Conservation (phyloP, 257 asterid species). For the Cynanchum wilfordii region DNA sequence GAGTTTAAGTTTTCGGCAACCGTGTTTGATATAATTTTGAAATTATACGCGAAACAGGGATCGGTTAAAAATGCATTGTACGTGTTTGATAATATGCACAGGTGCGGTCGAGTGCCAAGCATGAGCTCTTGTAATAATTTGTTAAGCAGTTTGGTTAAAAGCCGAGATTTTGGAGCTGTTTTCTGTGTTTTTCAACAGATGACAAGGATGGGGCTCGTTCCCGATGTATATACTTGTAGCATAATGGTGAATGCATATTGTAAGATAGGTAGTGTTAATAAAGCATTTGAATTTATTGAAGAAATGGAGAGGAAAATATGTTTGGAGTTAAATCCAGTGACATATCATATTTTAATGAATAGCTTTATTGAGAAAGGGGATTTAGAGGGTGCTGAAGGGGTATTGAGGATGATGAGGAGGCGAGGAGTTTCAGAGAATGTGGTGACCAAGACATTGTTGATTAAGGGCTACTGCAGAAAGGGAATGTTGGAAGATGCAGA, state of each 20-base stretch:
- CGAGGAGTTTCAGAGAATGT: conserved; percentile 47
- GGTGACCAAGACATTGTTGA: conserved; percentile 62
- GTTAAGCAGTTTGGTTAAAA: conserved; percentile 64
- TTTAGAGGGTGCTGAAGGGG: conserved; percentile 52
- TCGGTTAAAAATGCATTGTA: conserved; percentile 58
- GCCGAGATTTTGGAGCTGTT: conserved; percentile 39
- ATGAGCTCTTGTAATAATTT: conserved; percentile 72
- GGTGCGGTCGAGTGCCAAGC: conserved; percentile 66
- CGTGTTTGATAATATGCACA: conserved; percentile 81
- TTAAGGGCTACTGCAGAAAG: conserved; percentile 67
- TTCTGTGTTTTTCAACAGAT: conserved; percentile 68
- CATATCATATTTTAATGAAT: conserved; percentile 74
- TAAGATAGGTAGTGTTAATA: conserved; percentile 54
- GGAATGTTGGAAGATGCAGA: conserved; percentile 71
- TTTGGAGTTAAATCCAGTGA: conserved; percentile 58
- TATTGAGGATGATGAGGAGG: conserved; percentile 46
- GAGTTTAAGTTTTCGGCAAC: conserved; percentile 60
- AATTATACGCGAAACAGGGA: conserved; percentile 53
- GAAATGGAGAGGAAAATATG: conserved; percentile 49
- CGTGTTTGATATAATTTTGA: conserved; percentile 75
- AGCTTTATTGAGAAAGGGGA: conserved; percentile 63
- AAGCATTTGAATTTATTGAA: conserved; percentile 55
- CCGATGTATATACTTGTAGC: conserved; percentile 69
- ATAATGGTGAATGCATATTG: conserved; percentile 80
- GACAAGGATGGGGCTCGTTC: conserved; percentile 54